Conservation (phyloP, 2,329 filamentous ascomycete species). For the Coniella lustricola region DNA sequence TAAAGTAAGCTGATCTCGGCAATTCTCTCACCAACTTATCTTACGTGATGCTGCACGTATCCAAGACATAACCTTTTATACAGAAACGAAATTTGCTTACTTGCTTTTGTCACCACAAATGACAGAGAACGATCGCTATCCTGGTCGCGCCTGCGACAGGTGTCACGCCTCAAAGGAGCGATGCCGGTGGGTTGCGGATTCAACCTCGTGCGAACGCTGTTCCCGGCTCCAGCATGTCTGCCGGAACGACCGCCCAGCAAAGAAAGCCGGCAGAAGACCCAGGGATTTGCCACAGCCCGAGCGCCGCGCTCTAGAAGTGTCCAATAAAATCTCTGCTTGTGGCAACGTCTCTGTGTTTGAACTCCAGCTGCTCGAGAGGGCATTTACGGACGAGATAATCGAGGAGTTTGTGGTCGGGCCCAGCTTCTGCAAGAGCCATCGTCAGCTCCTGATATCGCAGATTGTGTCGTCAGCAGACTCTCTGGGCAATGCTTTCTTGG, state of each 20-base stretch:
- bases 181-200: constrained; percentile 17
- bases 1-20: too few species aligned
- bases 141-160: constrained; percentile 18
- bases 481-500: constrained; percentile 17
- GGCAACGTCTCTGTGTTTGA: neutral
- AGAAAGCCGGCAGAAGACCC: constrained; percentile 17
- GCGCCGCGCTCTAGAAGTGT: neutral
- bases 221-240: constrained; percentile 18
- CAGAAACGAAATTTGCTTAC: neutral
- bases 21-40: too few species aligned
- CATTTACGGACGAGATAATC: constrained; percentile 15
- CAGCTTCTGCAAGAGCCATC: constrained; percentile 19
- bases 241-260: constrained; percentile 13
- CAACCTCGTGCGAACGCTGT: constrained; percentile 19
- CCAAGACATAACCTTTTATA: neutral
- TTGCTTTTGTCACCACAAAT: neutral
- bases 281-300: neutral
- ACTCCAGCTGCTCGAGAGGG: constrained; percentile 1
- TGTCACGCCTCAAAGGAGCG: constrained; percentile 23
- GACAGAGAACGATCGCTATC: neutral
- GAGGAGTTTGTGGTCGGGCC: constrained; percentile 19
- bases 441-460: constrained; percentile 15
- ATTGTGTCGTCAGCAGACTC: constrained; percentile 9
- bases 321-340: neutral
- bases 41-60: too few species aligned